Conservation (phyloP, 345 rosid genomes). For the Limnanthes douglasii region DNA sequence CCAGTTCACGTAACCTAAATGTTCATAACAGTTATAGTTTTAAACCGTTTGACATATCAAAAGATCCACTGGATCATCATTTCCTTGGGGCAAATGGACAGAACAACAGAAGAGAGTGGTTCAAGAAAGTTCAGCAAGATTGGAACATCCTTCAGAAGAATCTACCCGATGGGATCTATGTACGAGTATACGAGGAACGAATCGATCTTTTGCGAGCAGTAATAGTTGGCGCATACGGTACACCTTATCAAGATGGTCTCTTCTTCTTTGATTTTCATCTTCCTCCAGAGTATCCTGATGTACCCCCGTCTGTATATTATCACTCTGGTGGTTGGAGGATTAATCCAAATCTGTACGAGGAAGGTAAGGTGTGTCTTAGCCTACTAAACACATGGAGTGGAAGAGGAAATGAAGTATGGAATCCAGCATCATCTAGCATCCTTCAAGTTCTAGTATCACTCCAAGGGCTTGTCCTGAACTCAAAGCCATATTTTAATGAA, state of each 20-base stretch:
- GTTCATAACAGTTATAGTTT: constrained; percentile 26
- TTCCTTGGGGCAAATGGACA: constrained; percentile 48
- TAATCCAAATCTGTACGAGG: constrained; percentile 92
- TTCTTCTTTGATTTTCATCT: constrained; percentile 95
- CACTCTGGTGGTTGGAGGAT: constrained; percentile 98
- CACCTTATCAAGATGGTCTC: constrained; percentile 98
- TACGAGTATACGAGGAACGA: constrained; percentile 82
- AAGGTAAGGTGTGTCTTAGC: constrained; percentile 98
- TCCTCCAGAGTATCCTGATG: constrained; percentile 76
- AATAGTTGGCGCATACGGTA: constrained; percentile 86
- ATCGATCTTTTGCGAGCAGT: constrained; percentile 94
- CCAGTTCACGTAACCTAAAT: constrained; percentile 27
- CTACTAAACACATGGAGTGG: constrained; percentile 98
- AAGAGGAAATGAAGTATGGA: constrained; percentile 95
- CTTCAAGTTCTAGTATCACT: constrained; percentile 97
- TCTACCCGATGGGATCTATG: constrained; percentile 91
- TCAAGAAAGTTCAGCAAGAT: constrained; percentile 93
- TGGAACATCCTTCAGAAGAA: constrained; percentile 96
- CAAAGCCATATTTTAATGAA: constrained; percentile 97
- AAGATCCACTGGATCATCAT: constrained; percentile 78
- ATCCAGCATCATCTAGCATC: constrained; percentile 83
- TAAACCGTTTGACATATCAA: constrained; percentile 64
- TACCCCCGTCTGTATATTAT: constrained; percentile 92
- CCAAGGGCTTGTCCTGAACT: constrained; percentile 88
- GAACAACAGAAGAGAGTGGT: constrained; percentile 81